These are phyloP conservation scores for Gamarada debralockiae DNA, from an alignment of 495 filamentous ascomycete species.

Conservation along the genomic window DNA sequence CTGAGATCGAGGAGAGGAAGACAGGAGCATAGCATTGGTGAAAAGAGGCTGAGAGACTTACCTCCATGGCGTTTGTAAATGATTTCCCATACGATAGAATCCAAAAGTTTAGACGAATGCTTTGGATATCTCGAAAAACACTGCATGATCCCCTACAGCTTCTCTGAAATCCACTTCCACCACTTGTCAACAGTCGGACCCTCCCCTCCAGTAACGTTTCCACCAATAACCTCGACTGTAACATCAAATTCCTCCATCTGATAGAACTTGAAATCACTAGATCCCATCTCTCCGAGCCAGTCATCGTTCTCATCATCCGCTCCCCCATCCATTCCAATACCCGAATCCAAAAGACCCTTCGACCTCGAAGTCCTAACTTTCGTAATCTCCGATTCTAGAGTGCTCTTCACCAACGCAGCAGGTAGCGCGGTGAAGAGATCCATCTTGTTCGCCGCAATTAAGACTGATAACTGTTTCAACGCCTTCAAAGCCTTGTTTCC, in stretches of 20 bases:
- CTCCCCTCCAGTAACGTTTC: conserved; percentile 69
- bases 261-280: conserved; percentile 71
- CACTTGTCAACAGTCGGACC: conserved; percentile 69
- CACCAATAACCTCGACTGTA: conserved; percentile 72
- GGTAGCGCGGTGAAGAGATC: conserved; percentile 94
- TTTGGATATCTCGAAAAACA: not conserved
- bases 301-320: conserved; percentile 61
- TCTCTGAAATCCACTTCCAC: conserved; percentile 77
- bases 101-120: no score
- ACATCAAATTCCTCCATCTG: conserved; percentile 81
- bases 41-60: no score
- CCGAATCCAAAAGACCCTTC: conserved; percentile 78
- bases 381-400: conserved; percentile 78
- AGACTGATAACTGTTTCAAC: conserved; percentile 61
- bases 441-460: conserved; percentile 90
- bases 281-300: conserved; percentile 76
- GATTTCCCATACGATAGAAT: no score
- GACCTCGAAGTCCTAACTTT: conserved; percentile 72
- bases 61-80: no score
- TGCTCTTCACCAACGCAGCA: conserved; percentile 66
- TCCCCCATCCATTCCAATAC: conserved; percentile 54
- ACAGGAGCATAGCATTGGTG: not conserved
- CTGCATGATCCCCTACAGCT: conserved; percentile 14
- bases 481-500: conserved; percentile 50
- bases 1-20: not conserved